Evolutionary conservation across 805 yeast genomes (phyloP).

Genomic region (Spathaspora gorwiae): DNA sequence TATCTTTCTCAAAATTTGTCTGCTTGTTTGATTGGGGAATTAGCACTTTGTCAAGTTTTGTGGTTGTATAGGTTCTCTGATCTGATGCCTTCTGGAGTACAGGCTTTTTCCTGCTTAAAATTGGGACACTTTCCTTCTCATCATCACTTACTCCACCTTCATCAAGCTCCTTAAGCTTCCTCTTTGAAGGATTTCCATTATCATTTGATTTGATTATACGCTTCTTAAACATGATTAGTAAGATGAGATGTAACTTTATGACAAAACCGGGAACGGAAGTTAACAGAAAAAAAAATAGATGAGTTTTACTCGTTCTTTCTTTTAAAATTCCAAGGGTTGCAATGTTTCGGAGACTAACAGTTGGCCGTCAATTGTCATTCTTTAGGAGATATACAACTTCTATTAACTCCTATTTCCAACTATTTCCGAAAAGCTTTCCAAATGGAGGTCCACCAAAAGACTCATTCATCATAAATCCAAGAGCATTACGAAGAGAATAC

Average conservation of each 20-base stretch:
- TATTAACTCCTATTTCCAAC: slow-evolving; percentile 41
- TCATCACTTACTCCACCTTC: not conserved
- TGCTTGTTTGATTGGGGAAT: too few species aligned
- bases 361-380: not conserved
- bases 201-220: slow-evolving; percentile 13
- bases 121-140: not conserved
- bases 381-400: not conserved
- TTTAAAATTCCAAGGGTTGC: not conserved
- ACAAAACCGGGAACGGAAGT: too few species aligned
- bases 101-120: not conserved
- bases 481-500: slow-evolving; percentile 67
- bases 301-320: not conserved
- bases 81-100: not conserved
- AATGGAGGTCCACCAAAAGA: slow-evolving; percentile 59
- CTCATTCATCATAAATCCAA: slow-evolving; percentile 52
- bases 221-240: slow-evolving; percentile 20
- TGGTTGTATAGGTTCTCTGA: not conserved
- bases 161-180: not conserved
- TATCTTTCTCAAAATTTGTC: too few species aligned
- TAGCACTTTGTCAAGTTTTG: too few species aligned
- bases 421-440: slow-evolving; percentile 77
- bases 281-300: not conserved
- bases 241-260: too few species aligned
- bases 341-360: not conserved
- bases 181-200: not conserved